A percentile compares a stretch with the other conserved stretches of the same genome.
These are phyloP conservation scores for Purpureocillium lavendulum DNA, from an alignment of 2,329 filamentous ascomycete genomes.

Conservation along the genomic window DNA sequence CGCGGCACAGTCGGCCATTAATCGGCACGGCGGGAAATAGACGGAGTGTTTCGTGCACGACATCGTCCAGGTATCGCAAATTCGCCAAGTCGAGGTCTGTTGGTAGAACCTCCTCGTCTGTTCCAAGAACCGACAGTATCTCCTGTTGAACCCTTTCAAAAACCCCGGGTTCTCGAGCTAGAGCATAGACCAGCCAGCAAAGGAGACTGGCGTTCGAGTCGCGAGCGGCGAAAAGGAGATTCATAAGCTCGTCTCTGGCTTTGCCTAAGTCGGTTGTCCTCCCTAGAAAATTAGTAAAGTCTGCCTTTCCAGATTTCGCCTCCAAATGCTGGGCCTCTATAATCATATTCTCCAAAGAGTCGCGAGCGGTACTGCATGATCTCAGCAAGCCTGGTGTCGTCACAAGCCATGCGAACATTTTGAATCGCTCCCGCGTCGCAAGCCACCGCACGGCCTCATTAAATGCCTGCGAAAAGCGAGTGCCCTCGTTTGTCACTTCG, in stretches of 20 bases:
- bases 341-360: constrained; percentile 6
- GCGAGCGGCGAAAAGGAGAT: too few relatives aligned
- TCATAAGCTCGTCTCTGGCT: too few relatives aligned
- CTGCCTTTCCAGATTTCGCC: neutral
- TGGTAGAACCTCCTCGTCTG: neutral
- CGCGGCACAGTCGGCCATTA: constrained; percentile 5
- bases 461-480: too few relatives aligned
- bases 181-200: constrained; percentile 5
- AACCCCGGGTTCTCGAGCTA: constrained; percentile 3
- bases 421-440: constrained; percentile 4
- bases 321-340: constrained; percentile 1
- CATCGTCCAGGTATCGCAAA: constrained; percentile 3
- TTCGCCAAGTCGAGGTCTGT: constrained; percentile 1
- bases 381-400: neutral
- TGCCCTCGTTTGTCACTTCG: too few relatives aligned
- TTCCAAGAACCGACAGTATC: constrained; percentile 1
- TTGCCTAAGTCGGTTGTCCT: too few relatives aligned
- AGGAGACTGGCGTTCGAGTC: too few relatives aligned
- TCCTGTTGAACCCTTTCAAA: constrained; percentile 2
- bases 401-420: constrained; percentile 5
- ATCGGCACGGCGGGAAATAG: constrained; percentile 4
- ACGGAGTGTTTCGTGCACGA: constrained; percentile 4
- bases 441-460: neutral
- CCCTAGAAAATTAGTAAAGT: neutral
- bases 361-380: constrained; percentile 1